phyloP scores from a whole-genome alignment of 2,329 filamentous ascomycete genomes.

The Cladophialophora carrionii region DNA sequence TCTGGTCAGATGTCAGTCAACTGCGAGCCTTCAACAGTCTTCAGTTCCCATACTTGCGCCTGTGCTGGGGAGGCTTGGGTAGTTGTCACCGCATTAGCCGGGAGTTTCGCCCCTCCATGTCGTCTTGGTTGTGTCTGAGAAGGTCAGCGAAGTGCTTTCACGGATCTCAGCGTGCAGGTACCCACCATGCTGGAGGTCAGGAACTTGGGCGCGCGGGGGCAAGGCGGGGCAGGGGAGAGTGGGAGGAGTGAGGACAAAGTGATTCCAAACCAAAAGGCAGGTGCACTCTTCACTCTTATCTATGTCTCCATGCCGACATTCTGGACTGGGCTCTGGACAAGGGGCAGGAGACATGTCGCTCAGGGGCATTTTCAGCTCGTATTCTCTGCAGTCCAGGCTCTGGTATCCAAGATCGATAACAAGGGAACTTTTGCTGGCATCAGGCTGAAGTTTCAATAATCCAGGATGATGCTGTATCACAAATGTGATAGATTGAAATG shows the following conservation, averaged over 20 bases:
- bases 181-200: slow-evolving; percentile 3
- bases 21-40: not conserved
- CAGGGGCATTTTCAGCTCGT: slow-evolving; percentile 7
- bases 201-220: not conserved
- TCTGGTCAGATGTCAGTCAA: not conserved
- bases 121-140: slow-evolving; percentile 12
- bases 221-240: not conserved
- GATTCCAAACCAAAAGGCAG: not conserved
- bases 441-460: slow-evolving; percentile 6
- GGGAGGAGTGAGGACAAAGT: not conserved
- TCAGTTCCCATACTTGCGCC: not conserved
- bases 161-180: not conserved
- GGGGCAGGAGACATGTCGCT: not conserved
- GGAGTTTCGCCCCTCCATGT: slow-evolving; percentile 12
- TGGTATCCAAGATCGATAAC: slow-evolving; percentile 1
- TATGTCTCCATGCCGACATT: slow-evolving; percentile 1
- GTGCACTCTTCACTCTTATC: not conserved
- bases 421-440: not conserved
- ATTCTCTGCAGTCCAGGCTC: slow-evolving; percentile 2
- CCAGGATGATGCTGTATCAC: not conserved
- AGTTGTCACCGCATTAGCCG: slow-evolving; percentile 7
- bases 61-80: not conserved
- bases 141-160: not conserved
- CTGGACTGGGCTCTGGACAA: not conserved
- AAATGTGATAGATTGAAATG: slow-evolving; percentile 8